A percentile compares a stretch with the other conserved stretches of the same genome.
phyloP scores from a whole-genome alignment of 1,284 basidiomycete species.

The Hymenochaete sp. region DNA sequence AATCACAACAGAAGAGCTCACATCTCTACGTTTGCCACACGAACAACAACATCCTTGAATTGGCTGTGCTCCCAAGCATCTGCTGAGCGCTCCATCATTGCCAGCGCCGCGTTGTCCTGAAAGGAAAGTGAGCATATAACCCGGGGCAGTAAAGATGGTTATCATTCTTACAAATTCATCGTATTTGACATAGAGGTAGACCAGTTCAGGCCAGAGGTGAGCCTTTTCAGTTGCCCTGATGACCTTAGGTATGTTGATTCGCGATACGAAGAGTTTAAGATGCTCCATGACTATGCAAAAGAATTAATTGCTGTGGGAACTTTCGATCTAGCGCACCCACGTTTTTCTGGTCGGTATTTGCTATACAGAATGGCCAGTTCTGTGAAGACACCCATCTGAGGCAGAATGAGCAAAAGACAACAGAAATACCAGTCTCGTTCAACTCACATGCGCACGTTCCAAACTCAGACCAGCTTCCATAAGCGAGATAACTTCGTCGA shows the following conservation, averaged over 20 bases:
- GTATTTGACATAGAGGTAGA: constrained; percentile 98
- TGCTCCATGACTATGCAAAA: constrained; percentile 83
- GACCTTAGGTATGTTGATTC: constrained; percentile 94
- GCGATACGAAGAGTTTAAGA: constrained; percentile 93
- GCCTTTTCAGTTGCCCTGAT: constrained; percentile 92
- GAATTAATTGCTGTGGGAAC: constrained; percentile 5
- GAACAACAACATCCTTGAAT: constrained; percentile 94
- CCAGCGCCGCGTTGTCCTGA: constrained; percentile 89
- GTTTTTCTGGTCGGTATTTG: constrained; percentile 92
- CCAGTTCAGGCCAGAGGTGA: constrained; percentile 99
- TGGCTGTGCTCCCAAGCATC: constrained; percentile 99
- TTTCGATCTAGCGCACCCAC: constrained; percentile 38
- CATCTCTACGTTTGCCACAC: constrained; percentile 98
- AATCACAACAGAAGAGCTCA: constrained; percentile 25
- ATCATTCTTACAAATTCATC: constrained; percentile 73
- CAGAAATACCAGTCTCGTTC: constrained; percentile 10
- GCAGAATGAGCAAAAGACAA: constrained; percentile 9
- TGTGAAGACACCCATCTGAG: constrained; percentile 83
- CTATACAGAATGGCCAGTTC: constrained; percentile 92
- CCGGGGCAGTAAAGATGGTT: neutral
- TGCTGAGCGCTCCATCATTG: constrained; percentile 95
- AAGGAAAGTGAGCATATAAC: constrained; percentile 11
- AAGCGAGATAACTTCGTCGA: constrained; percentile 87
- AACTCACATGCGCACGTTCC: constrained; percentile 86
- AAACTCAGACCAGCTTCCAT: constrained; percentile 93